These are phyloP conservation scores for Solanum lignicaule DNA, from an alignment of 257 asterid genomes.

Conservation along the genomic window DNA sequence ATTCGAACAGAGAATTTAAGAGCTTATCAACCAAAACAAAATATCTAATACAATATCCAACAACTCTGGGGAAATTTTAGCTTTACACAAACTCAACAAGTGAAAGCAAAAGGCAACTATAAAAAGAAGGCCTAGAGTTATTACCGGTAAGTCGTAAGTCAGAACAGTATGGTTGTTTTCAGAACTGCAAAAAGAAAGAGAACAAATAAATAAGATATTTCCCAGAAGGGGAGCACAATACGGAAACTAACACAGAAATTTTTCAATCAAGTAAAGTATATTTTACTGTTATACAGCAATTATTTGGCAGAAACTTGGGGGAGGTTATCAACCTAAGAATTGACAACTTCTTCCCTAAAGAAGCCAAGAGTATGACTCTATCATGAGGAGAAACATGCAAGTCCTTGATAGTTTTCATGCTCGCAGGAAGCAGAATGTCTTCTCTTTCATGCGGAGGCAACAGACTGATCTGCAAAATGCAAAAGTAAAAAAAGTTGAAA, in stretches of 20 bases:
- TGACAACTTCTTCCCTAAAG: slow-evolving; percentile 72
- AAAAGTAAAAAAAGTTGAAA: not conserved
- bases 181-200: slow-evolving; percentile 38
- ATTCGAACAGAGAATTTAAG: not conserved
- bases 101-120: not conserved
- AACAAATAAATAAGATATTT: slow-evolving; percentile 2
- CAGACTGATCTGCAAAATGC: slow-evolving; percentile 57
- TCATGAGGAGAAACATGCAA: slow-evolving; percentile 63
- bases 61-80: not conserved
- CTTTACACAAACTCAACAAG: not conserved
- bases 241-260: not conserved
- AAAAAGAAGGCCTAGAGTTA: slow-evolving; percentile 1
- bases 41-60: not conserved
- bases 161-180: slow-evolving; percentile 74
- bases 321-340: slow-evolving; percentile 50
- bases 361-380: slow-evolving; percentile 71
- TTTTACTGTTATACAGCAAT: not conserved
- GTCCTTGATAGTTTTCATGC: slow-evolving; percentile 66
- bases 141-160: slow-evolving; percentile 81
- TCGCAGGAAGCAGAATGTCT: slow-evolving; percentile 52
- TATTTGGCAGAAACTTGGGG: not conserved
- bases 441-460: slow-evolving; percentile 45
- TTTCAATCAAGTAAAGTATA: not conserved
- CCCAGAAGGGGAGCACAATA: slow-evolving; percentile 8
- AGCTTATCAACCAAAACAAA: not conserved